Percentiles rank a stretch among this genome's conserved stretches.
These are phyloP conservation scores for Lactarius indigo DNA, from an alignment of 768 basidiomycete species.

Conservation along the genomic window DNA sequence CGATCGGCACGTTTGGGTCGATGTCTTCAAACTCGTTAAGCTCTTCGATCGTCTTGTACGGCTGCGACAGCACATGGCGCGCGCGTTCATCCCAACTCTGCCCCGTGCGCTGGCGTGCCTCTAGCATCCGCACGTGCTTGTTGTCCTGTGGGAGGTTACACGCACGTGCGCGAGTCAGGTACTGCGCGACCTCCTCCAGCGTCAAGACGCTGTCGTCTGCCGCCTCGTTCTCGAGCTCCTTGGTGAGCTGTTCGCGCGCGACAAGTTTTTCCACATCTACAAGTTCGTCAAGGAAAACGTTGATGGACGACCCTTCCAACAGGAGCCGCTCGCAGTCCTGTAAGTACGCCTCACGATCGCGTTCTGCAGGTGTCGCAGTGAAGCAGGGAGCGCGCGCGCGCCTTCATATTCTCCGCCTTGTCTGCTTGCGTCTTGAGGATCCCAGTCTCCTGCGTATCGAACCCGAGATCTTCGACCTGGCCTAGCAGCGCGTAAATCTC, in stretches of 20 bases:
- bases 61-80: constrained; percentile 58
- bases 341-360: constrained; percentile 55
- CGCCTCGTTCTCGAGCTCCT: constrained; percentile 64
- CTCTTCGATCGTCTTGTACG: constrained; percentile 71
- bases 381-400: constrained; percentile 58
- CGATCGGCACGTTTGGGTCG: constrained; percentile 66
- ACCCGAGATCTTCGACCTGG: constrained; percentile 77
- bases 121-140: constrained; percentile 58
- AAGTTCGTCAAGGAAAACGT: constrained; percentile 81
- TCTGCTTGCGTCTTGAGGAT: constrained; percentile 50
- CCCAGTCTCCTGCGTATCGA: constrained; percentile 76
- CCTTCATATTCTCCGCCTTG: constrained; percentile 62
- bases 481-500: constrained; percentile 66
- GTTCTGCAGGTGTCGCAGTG: constrained; percentile 37
- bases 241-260: constrained; percentile 70
- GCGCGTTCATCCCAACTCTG: constrained; percentile 76
- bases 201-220: constrained; percentile 66
- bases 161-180: constrained; percentile 64
- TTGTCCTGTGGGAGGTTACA: constrained; percentile 66
- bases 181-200: constrained; percentile 72
- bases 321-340: constrained; percentile 70
- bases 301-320: constrained; percentile 67
- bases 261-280: constrained; percentile 76
- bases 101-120: constrained; percentile 62
- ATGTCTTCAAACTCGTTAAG: constrained; percentile 68